A percentile compares a stretch with the other conserved stretches of the same genome.
phyloP scores from a whole-genome alignment of 495 filamentous ascomycete genomes.

The Penicillium dipodomyicola region DNA sequence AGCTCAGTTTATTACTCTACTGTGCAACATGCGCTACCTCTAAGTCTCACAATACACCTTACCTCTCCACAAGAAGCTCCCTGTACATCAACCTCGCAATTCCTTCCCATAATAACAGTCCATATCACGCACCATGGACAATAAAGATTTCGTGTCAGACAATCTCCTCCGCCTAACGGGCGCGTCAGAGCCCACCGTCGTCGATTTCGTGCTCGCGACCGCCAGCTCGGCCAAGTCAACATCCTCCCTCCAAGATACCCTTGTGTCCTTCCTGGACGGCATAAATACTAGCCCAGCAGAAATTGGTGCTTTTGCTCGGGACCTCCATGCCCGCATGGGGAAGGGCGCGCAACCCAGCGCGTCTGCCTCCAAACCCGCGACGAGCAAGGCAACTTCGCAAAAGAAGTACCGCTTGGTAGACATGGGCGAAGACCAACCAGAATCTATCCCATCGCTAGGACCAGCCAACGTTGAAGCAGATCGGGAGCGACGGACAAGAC shows the following conservation, averaged over 20 bases:
- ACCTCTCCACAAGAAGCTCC: slow-evolving; percentile 1
- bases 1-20: not conserved
- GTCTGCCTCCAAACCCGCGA: slow-evolving; percentile 8
- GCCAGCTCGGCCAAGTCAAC: slow-evolving; percentile 54
- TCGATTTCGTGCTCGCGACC: slow-evolving; percentile 63
- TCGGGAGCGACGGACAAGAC: slow-evolving; percentile 48
- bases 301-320: slow-evolving; percentile 50
- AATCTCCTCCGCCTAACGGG: slow-evolving; percentile 53
- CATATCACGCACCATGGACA: slow-evolving; percentile 34
- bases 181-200: slow-evolving; percentile 57
- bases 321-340: slow-evolving; percentile 50
- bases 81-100: not conserved
- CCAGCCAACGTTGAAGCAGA: slow-evolving; percentile 53
- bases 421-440: slow-evolving; percentile 70
- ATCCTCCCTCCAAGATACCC: slow-evolving; percentile 52
- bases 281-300: slow-evolving; percentile 35
- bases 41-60: slow-evolving; percentile 1
- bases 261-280: slow-evolving; percentile 54
- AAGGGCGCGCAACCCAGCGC: slow-evolving; percentile 21
- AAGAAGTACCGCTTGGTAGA: slow-evolving; percentile 81
- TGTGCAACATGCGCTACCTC: slow-evolving; percentile 5
- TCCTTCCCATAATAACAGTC: not conserved
- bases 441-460: slow-evolving; percentile 37
- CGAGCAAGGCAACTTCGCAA: slow-evolving; percentile 30
- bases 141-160: slow-evolving; percentile 47